Evolutionary conservation across 352 stramenopile species (phyloP), one percentile per base, ranked within the genome.

Genomic region (Phytophthora tentaculata): DNA sequence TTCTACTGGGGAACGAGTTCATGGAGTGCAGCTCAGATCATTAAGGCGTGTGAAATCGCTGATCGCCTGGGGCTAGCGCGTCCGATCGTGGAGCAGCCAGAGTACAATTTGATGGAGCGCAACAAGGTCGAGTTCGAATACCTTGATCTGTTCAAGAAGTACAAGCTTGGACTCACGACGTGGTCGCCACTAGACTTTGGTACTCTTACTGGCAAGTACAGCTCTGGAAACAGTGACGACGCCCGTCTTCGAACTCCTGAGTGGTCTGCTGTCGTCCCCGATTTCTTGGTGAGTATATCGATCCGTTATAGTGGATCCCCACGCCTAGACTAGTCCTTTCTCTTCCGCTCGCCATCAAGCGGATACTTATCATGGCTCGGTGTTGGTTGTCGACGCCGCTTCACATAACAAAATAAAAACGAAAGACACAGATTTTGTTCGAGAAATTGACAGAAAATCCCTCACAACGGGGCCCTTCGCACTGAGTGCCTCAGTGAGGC

Each of bases 141-240:
- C 65, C 28, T 57, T 1, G 56, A 67, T 19, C 43, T 73, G 32
- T 91, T 87, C 76, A 77, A 76, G 50, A 79, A 81, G 41, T 89
- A 87, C 61, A 84, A 84, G 16, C 24, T 80, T n/a, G 83, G 54
- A 17, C 54, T 61, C 23, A 50, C 53, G 20, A 59, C 37, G 5
- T 59, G 53, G 53, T 59, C 53, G 56, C 82, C 82, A 20, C 59
- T 91, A 23, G 71, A 63, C 2, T 69, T 64, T 24, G 80, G 83
- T 8, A 56, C 88, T 3, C 65, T 91, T 32, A 88, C 83, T 24
- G 84, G 84, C 60, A 94, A 92, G 67, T 93, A 92, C 79, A 86
- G 77, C 55, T 69, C 74, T 17, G 80, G 76, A 1, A 81, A 79
- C 17, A 74, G 78, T 3, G 80, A 83, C 0, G 81, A 67, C 67